Conservation (phyloP, 306 rosid species). For the Malus asiatica region DNA sequence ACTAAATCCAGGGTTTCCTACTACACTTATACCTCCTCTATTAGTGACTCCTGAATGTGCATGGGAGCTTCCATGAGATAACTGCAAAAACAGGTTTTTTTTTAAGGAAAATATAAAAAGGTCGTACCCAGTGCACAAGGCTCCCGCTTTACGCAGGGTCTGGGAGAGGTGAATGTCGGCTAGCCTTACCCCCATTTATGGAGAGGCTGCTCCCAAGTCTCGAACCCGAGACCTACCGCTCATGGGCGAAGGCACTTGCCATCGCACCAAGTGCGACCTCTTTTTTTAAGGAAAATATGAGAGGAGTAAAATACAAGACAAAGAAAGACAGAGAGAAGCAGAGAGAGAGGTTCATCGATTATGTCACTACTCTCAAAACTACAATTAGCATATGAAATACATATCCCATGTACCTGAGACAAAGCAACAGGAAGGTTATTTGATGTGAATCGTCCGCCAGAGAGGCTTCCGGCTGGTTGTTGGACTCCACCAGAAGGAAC, state of each 20-base stretch:
- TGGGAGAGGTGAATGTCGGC: too few relatives aligned
- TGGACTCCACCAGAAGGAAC: slow-evolving; percentile 91
- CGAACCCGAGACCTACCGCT: too few relatives aligned
- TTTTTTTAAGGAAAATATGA: neutral
- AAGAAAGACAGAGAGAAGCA: neutral
- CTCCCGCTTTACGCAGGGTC: too few relatives aligned
- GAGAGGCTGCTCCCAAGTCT: too few relatives aligned
- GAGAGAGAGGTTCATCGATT: neutral
- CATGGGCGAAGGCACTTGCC: too few relatives aligned
- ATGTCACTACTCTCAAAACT: slow-evolving; percentile 2
- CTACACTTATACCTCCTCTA: slow-evolving; percentile 97
- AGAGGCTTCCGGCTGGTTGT: slow-evolving; percentile 77
- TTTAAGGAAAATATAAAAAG: neutral
- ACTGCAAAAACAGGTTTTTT: slow-evolving; percentile 38
- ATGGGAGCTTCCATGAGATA: slow-evolving; percentile 81
- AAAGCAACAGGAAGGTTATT: slow-evolving; percentile 81
- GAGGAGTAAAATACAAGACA: neutral
- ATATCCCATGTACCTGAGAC: slow-evolving; percentile 58
- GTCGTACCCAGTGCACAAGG: too few relatives aligned
- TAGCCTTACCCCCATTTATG: too few relatives aligned
- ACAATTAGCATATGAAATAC: neutral
- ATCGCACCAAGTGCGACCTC: too few relatives aligned
- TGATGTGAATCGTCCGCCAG: slow-evolving; percentile 82
- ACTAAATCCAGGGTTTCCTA: slow-evolving; percentile 95
- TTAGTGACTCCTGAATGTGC: slow-evolving; percentile 82